phyloP scores from a whole-genome alignment of 495 filamentous ascomycete species.

The Hypoxylon lienhwacheense region DNA sequence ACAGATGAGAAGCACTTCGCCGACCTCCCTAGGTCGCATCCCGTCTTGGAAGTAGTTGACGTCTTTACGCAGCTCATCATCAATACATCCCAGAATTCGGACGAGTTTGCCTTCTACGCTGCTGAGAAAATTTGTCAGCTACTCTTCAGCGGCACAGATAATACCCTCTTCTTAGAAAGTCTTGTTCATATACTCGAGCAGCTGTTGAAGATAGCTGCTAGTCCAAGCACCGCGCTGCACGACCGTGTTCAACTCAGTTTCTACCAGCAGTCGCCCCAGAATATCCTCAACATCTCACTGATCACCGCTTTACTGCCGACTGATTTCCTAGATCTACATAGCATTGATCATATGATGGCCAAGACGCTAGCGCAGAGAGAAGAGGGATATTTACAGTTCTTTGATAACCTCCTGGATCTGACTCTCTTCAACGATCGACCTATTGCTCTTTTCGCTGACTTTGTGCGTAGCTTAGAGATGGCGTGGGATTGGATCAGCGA shows the following conservation, averaged over 20 bases:
- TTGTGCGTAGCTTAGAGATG: constrained; percentile 76
- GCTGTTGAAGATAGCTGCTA: constrained; percentile 72
- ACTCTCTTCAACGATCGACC: constrained; percentile 76
- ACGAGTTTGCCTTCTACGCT: constrained; percentile 66
- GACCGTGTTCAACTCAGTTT: constrained; percentile 70
- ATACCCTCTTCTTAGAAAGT: constrained; percentile 74
- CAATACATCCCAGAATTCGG: constrained; percentile 59
- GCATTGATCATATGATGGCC: constrained; percentile 75
- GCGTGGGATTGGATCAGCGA: constrained; percentile 80
- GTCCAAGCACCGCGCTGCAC: constrained; percentile 67
- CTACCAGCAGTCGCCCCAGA: constrained; percentile 64
- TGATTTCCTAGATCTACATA: constrained; percentile 76
- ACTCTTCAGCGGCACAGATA: constrained; percentile 59
- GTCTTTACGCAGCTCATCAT: constrained; percentile 56
- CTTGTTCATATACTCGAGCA: constrained; percentile 79
- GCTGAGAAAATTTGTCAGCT: constrained; percentile 70
- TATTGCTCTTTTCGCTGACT: constrained; percentile 78
- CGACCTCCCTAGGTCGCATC: constrained; percentile 66
- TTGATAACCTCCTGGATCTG: constrained; percentile 73
- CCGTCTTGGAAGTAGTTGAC: constrained; percentile 66
- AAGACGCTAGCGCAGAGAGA: constrained; percentile 70
- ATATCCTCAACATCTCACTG: constrained; percentile 75
- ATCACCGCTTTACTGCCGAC: constrained; percentile 70
- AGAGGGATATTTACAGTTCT: constrained; percentile 68
- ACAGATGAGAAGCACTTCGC: constrained; percentile 69